Evolutionary conservation across 2,329 filamentous ascomycete species (phyloP), one percentile per base, ranked within the genome.

Genomic region (Tolypocladium sp.): DNA sequence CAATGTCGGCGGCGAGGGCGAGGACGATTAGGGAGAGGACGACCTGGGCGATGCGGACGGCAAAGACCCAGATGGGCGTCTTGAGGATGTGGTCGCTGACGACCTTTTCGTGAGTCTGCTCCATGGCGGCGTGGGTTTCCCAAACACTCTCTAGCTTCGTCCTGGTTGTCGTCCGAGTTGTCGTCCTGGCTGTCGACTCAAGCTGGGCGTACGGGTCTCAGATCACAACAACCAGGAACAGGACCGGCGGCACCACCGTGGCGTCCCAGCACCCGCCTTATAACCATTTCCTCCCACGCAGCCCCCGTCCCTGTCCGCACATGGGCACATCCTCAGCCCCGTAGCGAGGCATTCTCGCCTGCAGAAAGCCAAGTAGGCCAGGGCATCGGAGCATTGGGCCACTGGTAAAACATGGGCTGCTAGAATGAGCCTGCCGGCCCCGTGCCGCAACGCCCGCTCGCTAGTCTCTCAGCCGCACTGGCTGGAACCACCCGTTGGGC

Each of bases 51-150:
- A 71, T 69, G 12, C 77, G 76, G 30, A 77, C 55, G 22, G 71
- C 69, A 33, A 74, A 65, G n/a, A 81, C 65, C 77, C 78, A 80
- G 22, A 66, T 57, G 10, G 79, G 77, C 27, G 77, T 73, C 40
- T 68, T 63, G 59, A 80, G 73, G 59, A 79, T 64, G 58, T 73
- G 65, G 30, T 37, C 49, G 27, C 46, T 51, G 9, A 22, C 59
- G 60, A 35, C 57, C 17, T 15, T 41, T 37, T 53, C 53, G 62
- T 65, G 56, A 61, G 63, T 20, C 59, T 67, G 63, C 33, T 66
- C 63, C 64, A 67, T 68, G 17, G 33, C 35, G 33, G 30, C 20
- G 20, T 22, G 20, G 7, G 49, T 53, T 22, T 35, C 20, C 4
- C 10, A 15, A 35, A 35, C 30, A 35, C 49, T 52, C 27, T 20